These are phyloP conservation scores for Hyaloscypha bicolor DNA, from an alignment of 495 filamentous ascomycete species.

Conservation along the genomic window DNA sequence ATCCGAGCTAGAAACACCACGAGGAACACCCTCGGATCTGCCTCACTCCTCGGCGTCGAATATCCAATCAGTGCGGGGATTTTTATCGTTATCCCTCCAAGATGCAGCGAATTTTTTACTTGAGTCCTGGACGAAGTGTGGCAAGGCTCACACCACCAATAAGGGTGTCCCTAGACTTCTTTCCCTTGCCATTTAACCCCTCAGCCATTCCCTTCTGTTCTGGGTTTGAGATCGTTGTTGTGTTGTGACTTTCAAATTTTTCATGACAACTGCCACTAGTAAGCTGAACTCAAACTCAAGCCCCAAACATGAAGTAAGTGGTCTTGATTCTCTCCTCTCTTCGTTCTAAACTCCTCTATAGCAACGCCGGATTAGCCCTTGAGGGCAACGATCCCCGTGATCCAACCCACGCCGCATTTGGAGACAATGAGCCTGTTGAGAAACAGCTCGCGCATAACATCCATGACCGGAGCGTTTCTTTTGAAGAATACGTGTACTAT, in stretches of 20 bases:
- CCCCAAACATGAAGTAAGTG: no score
- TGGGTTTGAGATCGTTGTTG: not conserved
- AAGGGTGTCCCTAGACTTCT: not conserved
- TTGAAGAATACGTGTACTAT: conserved; percentile 54
- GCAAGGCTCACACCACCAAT: not conserved
- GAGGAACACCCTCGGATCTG: not conserved
- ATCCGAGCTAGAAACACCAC: no score
- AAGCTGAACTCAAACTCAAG: not conserved
- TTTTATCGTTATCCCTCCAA: not conserved
- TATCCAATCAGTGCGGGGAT: not conserved
- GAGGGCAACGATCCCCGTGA: conserved; percentile 29
- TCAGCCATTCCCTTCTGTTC: not conserved
- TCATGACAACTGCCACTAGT: not conserved
- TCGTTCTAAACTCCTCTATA: no score
- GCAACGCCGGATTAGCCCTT: conserved; percentile 12
- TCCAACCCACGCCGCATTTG: conserved; percentile 5
- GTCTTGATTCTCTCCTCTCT: no score
- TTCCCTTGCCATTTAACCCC: not conserved
- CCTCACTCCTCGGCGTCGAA: not conserved
- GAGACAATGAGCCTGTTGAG: conserved; percentile 18
- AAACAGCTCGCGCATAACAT: conserved; percentile 18
- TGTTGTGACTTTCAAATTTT: not conserved
- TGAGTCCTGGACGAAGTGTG: not conserved
- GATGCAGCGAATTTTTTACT: not conserved
- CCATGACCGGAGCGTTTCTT: conserved; percentile 25